Evolutionary conservation across 2,329 filamentous ascomycete species (phyloP), one percentile per base, ranked within the genome.

Genomic region (Hymenotorrendiella dingleyae): DNA sequence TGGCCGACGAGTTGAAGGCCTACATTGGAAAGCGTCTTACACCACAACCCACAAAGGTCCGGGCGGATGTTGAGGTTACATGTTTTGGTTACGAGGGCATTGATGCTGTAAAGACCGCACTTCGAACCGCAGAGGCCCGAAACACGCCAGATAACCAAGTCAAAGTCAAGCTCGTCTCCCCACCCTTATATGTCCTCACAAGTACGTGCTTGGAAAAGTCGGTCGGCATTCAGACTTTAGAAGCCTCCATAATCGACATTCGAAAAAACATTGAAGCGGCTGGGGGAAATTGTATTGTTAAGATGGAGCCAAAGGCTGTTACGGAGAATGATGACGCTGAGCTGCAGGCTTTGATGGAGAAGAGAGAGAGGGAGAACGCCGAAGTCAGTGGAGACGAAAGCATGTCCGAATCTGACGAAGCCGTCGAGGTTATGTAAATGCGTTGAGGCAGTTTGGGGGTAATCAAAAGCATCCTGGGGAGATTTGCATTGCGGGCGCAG

Each of bases 301-400:
- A 94, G 80, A 98, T 98, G 93, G 90, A 93, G 60, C 93, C 93
- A 55, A 97, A 97, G 81, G 93, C 94, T 4, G 93, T 98, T 49
- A 98, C 93, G 1, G 94, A 97, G 76, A 94, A 89, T 66, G 94
- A 98, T 60, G 93, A 98, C 62, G 93, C 91, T 20, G 90, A 96
- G 68, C 74, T 98, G 54, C 89, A 96, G 67, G 93, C 91, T 40
- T 78, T 98, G 53, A 98, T 98, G 93, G 93, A 97, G 76, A 96
- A 97, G 82, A 83, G 86, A 54, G 93, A 95, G 74, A 84, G 88
- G 54, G 91, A 97, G 78, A 98, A 98, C 69, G 86, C 88, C 64
- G 88, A 98, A 67, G 88, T 98, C 62, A 95, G 89, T 66, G 93
- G 93, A 61, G 94, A 98, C 64, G 93, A 98, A 74, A 93, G 90